Evolutionary conservation across 176 grass and related monocot genomes (phyloP), one percentile per base, ranked within the genome.

Genomic region (Carex pumila): DNA sequence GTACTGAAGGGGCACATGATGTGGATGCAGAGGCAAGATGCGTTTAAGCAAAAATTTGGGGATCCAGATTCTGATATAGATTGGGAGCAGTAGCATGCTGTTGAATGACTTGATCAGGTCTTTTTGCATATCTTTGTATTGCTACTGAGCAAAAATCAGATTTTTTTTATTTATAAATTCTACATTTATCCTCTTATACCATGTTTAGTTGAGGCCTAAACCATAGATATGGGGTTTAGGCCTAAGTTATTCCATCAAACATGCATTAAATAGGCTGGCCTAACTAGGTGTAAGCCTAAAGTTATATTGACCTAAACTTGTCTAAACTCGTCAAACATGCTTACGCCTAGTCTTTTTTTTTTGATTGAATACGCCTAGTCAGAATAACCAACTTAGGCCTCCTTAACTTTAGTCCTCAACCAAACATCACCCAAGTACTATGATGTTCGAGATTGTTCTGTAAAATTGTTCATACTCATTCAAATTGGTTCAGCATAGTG

Each of bases 21-120:
- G 89, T 97, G 92, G 92, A 79, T 97, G 89, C 82, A 89, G 80
- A 91, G 81, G 45, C 90, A 97, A 87, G 92, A 97, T 47, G 79
- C 87, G 15, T 97, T 97, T 85, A 92, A 92, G 89, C 65, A 97
- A 56, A 97, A 97, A 86, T 94, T 97, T 85, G 80, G 79, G 2
- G 80, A 91, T 57, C 22, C 43, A 63, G 83, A 87, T 83, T 34
- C 6, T 31, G 14, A 17, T 55, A 11, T 32, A 52, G 43, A 68
- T 18, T 15, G 41, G 7, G 41, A 36, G 12, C 19, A 83, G 13
- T 61, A 68, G 6, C 80, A 83, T 83, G 21, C 8, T 83, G 7
- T 82, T 17, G 22, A 82, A 62, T 82, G 32, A 61, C 12, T 68
- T 1, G 7, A 55, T 68, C 80, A 83, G 80, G 61, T 83, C 68